phyloP scores from a whole-genome alignment of 805 yeast genomes.

The Scheffersomyces ergatensis region DNA sequence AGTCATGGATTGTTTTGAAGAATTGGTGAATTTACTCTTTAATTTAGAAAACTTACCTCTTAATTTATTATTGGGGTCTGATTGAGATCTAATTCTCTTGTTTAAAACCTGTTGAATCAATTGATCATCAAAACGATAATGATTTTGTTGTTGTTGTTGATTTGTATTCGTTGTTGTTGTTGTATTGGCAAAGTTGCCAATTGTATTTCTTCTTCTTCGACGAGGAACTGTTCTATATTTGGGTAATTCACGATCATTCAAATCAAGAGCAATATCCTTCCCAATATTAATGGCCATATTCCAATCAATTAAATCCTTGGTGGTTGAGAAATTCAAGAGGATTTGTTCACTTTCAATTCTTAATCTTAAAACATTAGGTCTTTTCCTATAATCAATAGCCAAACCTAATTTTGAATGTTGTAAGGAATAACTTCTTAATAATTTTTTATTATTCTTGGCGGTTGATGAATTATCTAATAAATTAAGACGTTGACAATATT shows the following conservation, averaged over 20 bases:
- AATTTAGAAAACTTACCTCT: constrained; percentile 20
- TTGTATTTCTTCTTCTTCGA: constrained; percentile 46
- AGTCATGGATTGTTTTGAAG: background rate
- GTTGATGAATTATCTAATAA: constrained; percentile 7
- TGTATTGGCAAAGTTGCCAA: background rate
- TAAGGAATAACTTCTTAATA: constrained; percentile 68
- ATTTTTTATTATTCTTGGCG: constrained; percentile 15
- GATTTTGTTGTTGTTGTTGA: background rate
- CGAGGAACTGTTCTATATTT: constrained; percentile 79
- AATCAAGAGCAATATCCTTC: constrained; percentile 74
- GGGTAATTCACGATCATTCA: constrained; percentile 70
- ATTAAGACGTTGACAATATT: constrained; percentile 19
- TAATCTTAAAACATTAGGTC: constrained; percentile 63
- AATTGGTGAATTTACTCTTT: constrained; percentile 14
- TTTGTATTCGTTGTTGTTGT: background rate
- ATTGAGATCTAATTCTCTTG: constrained; percentile 12
- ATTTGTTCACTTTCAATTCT: constrained; percentile 85
- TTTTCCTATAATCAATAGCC: constrained; percentile 80
- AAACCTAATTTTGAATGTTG: constrained; percentile 84
- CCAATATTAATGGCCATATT: constrained; percentile 69
- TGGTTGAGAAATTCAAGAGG: constrained; percentile 58
- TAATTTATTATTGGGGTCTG: constrained; percentile 18
- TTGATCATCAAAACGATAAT: background rate
- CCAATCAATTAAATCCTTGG: constrained; percentile 77
- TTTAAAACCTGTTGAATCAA: background rate